These are phyloP conservation scores for Sanghuangporus weigelae DNA, from an alignment of 1,284 basidiomycete genomes.

Conservation along the genomic window DNA sequence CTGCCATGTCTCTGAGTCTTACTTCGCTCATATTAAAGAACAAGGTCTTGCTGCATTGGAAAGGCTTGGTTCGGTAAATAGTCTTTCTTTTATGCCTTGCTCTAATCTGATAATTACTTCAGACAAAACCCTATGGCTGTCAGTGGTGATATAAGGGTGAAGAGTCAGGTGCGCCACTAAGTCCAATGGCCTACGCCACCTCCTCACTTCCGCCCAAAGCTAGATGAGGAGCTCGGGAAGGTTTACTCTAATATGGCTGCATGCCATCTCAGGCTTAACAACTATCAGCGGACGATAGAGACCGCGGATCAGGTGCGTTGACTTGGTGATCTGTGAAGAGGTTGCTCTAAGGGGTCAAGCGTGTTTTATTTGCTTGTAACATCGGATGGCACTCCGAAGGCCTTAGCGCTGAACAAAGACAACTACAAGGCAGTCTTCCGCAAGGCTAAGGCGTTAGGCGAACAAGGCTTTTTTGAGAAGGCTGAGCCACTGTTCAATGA, in stretches of 20 bases:
- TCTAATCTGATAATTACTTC: background rate
- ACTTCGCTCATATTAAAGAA: background rate
- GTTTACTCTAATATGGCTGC: conserved; percentile 79
- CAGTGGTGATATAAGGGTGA: conserved; percentile 23
- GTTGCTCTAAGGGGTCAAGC: background rate
- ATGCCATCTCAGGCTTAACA: conserved; percentile 69
- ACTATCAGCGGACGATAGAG: conserved; percentile 71
- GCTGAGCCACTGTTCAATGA: conserved; percentile 60
- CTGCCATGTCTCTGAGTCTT: conserved; percentile 3
- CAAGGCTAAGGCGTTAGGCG: conserved; percentile 73
- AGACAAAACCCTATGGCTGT: background rate
- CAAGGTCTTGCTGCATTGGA: conserved; percentile 59
- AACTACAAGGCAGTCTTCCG: conserved; percentile 76
- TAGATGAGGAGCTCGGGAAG: conserved; percentile 70
- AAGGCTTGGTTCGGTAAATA: conserved; percentile 66
- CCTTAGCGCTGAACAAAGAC: conserved; percentile 61
- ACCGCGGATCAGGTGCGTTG: conserved; percentile 63
- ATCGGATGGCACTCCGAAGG: conserved; percentile 34
- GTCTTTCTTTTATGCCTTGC: background rate
- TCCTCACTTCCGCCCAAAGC: conserved; percentile 33
- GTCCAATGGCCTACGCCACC: background rate
- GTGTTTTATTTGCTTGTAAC: background rate
- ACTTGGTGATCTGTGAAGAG: background rate
- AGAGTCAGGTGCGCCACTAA: conserved; percentile 30
- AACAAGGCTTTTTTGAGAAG: conserved; percentile 69